Conservation (phyloP, 805 yeast genomes). For the Saturnispora besseyi region DNA sequence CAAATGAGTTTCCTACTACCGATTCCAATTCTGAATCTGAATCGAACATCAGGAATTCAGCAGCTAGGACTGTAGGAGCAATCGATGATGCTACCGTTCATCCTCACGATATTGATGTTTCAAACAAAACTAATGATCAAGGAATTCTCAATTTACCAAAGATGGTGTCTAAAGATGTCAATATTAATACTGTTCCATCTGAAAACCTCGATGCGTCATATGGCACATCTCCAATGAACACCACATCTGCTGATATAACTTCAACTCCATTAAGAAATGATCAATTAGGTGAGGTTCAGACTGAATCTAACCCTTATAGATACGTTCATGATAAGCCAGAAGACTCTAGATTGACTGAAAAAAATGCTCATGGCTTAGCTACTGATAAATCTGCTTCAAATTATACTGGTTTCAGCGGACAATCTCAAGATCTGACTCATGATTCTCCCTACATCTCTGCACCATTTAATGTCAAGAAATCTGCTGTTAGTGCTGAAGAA, state of each 20-base stretch:
- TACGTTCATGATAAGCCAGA: slow-evolving; percentile 1
- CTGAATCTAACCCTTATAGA: slow-evolving; percentile 6
- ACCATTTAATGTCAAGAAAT: neutral
- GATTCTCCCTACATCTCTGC: neutral
- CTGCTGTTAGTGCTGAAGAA: neutral
- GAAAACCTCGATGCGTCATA: neutral
- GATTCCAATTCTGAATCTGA: neutral
- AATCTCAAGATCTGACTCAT: neutral
- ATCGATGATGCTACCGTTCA: neutral
- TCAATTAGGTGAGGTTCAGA: neutral
- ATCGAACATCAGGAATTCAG: neutral
- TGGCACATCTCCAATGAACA: neutral
- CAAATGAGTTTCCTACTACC: neutral
- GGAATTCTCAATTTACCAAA: neutral
- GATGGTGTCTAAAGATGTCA: neutral
- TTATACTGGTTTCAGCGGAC: too few relatives aligned
- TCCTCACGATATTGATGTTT: neutral
- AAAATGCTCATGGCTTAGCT: neutral
- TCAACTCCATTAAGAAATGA: neutral
- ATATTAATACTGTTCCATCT: neutral
- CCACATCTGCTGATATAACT: neutral
- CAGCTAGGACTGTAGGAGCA: neutral
- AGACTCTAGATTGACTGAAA: neutral
- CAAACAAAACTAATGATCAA: neutral
- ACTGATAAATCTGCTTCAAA: neutral